Conservation (phyloP, 148 eudicot species). For the Cornus controversa region DNA sequence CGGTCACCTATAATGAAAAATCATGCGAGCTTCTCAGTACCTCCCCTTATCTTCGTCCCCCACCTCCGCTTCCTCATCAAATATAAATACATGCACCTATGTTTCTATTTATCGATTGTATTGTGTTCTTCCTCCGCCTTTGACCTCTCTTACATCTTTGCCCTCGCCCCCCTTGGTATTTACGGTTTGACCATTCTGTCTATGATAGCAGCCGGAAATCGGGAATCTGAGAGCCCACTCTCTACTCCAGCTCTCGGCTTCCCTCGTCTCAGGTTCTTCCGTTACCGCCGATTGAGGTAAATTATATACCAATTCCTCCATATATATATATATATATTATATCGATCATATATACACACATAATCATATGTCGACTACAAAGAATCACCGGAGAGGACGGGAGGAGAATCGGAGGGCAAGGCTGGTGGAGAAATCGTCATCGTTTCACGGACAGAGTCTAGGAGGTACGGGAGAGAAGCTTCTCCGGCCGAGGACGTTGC, state of each 20-base stretch:
- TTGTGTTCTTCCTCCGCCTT: neutral
- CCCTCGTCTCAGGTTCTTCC: constrained; percentile 39
- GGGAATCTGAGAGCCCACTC: constrained; percentile 32
- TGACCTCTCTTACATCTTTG: neutral
- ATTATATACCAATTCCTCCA: neutral
- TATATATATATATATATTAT: neutral
- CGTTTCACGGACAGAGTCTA: constrained; percentile 42
- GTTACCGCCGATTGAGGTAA: constrained; percentile 43
- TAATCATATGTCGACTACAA: constrained; percentile 43
- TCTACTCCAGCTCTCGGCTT: constrained; percentile 33
- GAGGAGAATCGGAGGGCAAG: constrained; percentile 26
- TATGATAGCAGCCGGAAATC: constrained; percentile 30
- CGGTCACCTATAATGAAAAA: neutral
- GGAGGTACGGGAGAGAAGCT: constrained; percentile 21
- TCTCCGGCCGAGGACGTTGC: constrained; percentile 63
- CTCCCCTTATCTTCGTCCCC: neutral
- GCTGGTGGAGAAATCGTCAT: constrained; percentile 41
- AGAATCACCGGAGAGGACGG: constrained; percentile 24
- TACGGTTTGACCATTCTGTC: constrained; percentile 17
- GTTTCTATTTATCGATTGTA: neutral
- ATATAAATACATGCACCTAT: neutral
- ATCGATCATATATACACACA: neutral
- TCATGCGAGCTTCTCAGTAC: neutral
- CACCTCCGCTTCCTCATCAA: neutral
- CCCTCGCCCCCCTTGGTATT: neutral